Base-by-base conservation (phyloP, 768 basidiomycete genomes). In the Termitomyces sp. region DNA sequence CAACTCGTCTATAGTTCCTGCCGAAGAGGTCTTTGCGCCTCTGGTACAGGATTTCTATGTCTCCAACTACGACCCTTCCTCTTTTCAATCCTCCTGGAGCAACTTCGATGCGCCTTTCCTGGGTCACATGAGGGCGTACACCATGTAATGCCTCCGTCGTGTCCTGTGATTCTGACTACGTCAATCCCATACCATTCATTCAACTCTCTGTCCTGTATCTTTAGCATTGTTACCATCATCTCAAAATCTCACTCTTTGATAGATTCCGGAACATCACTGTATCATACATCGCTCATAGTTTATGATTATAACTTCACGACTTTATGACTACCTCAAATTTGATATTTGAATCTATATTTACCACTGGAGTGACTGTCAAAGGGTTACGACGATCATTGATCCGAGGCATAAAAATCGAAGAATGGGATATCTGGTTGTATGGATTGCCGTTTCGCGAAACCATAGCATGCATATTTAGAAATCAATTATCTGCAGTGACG, bases 11-110 rank as follows among this genome's bases (percentile, higher is more conserved):
- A 54, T 52, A 10, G 32, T 49, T 3, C 42, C 52, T 35, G 46
- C 61, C 23, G 57, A 51, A 35, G 43, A 58, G 27, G 45, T 56
- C 2, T 58, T 58, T 21, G 25, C 54, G 2, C 31, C 53, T 43
- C 48, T n/a, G n/a, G n/a, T 58, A 2, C 42, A 34, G 12, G 40
- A 53, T 38, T 19, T 42, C 14, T 58, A 58, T 51, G n/a, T 17
- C 32, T 58, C 54, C 11, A 19, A 54, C 44, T 54, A 42, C 44
- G 50, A 40, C 27, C 37, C 31, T 21, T 54, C 59, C 21, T 16
- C 50, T 40, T 50, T 57, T n/a, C 44, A 57, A 17, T 41, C n/a
- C 27, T 25, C 37, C 12, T 61, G 60, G 59, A 21, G 29, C 25
- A 23, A 49, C 41, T 21, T 54, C 4, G 46, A 60, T 37, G 35